Base-by-base conservation (phyloP, 352 stramenopile species). In the Globisporangium splendens region DNA sequence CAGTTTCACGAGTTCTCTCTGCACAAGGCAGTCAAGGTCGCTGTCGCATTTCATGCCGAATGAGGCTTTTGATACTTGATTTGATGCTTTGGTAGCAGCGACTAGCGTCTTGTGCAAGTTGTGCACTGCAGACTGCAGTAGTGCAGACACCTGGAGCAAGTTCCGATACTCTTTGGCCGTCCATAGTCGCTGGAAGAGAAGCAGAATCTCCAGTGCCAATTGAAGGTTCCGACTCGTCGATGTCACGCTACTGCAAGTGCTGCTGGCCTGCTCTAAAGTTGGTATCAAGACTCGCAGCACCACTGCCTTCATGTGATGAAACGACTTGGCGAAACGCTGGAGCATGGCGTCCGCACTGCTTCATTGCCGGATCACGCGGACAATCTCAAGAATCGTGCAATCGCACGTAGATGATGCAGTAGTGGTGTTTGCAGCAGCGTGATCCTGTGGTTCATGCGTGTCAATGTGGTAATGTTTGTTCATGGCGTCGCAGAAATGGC, bases 321-420 rank as follows among this genome's bases (percentile, higher is more conserved):
- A 8, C 2, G 15, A 20, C n/a, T 18, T 17, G 10, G 18, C 15
- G 33, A 59, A 65, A 11, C 6, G 11, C 17, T n/a, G 41, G 14
- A 21, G 17, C n/a, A 50, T 51, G 22, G 50, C 24, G 0, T 47
- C 50, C 3, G 35, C 39, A 3, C 50, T 24, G 43, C 58, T 59
- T 50, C 58, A 65, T 35, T 59, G 50, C 2, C 50, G 50, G 8
- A 65, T 21, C 8, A 43, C 21, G 6, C 58, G 58, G 5, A 55
- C 8, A 21, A 59, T 50, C 24, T 59, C 58, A 3, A 56, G 31
- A 10, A 35, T n/a, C 21, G 33, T 22, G 28, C 28, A 8, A 35
- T 3, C n/a, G n/a, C n/a, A 10, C 2, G 28, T 11, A 11, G 28
- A 10, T 10, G 28, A 35, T 35, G 7, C 28, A 35, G 7, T 31